Base-by-base conservation (phyloP, 305 asterid genomes). In the Vinca major region DNA sequence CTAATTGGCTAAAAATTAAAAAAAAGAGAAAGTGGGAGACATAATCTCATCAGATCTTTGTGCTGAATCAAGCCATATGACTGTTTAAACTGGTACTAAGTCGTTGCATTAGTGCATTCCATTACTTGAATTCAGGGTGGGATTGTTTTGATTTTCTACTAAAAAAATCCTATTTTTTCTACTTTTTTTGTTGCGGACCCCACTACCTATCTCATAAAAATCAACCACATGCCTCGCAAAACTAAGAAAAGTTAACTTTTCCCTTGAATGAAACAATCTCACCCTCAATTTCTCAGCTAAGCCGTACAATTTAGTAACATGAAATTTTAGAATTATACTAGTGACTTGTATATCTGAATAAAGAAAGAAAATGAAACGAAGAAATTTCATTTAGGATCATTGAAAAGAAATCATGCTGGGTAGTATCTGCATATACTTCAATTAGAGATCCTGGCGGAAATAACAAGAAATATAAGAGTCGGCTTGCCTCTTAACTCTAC, bases 401-500 rank as follows among this genome's bases (percentile, higher is more conserved):
- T 13, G 17, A 11, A 10, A 47, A 57, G 40, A 19, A 41, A 33
- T 7, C 43, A 48, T 9, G 5, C 61, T 14, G 20, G 20, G 57
- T 8, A 55, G 11, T 9, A 54, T 39, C 45, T 2, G 33, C 65
- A 36, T 14, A 14, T 13, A 47, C 19, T 37, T 11, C 53, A 19
- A 3, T 16, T 26, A 47, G 13, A 13, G 55, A 9, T 21, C 57
- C 7, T 5, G 1, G 2, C 10, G 8, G 8, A 63, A 70, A 74
- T 52, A 7, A 36, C 19, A 10, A 67, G 60, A 26, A 70, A 64
- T 57, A 63, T 11, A 6, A 50, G 7, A 48, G 66, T 33, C 14
- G n/a, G 20, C 93, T 80, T 83, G 76, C 99, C 99, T 79, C 86
- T 91, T 73, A 93, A 65, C 71, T 89, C 97, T 52, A 93, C 99